Evolutionary conservation across 2,329 filamentous ascomycete genomes (phyloP), one percentile per base, ranked within the genome.

Genomic region (Aspergillus luchuensis): DNA sequence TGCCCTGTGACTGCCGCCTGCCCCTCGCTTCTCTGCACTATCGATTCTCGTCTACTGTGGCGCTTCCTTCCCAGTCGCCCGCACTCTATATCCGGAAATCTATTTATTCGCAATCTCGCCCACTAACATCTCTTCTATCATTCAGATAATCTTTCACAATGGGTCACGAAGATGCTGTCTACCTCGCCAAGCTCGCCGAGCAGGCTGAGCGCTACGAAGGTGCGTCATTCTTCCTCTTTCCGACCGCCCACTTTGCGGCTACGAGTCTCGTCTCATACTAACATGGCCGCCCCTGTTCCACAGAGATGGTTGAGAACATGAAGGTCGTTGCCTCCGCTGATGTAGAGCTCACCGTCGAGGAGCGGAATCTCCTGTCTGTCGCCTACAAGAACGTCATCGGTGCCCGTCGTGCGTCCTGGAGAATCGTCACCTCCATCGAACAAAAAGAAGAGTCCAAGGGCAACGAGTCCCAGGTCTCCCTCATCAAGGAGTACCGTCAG

Each of bases 251-350:
- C n/a, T 52, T 33, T 25, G 36, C 54, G 43, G 43, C 41, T 43
- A 62, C 30, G 17, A n/a, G 17, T 11, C 48, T 39, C 28, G 28
- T 11, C 49, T 54, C 53, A 45, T 63, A 60, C 62, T 71, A 58
- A 71, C 64, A 45, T 23, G 17, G 47, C 10, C 63, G 19, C 66
- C 67, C 67, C 50, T 13, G 33, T 43, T 55, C 41, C 59, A 68
- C 81, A 97, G 94, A 97, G 84, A 97, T 98, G 94, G 94, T 98
- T 71, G 92, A 97, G 86, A 97, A 97, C 88, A 98, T 98, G 94
- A 98, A 97, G 89, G 89, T 91, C 71, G 94, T 97, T 75, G 94
- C 94, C 74, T 93, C 91, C 71, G 91, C 94, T 78, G 87, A 91
- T 77, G 88, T 83, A 75, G 90, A 92, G 76, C 86, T 92, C 72